Evolutionary conservation across 345 rosid genomes (phyloP), one percentile per base, ranked within the genome.

Genomic region (Lagerstroemia speciosa): DNA sequence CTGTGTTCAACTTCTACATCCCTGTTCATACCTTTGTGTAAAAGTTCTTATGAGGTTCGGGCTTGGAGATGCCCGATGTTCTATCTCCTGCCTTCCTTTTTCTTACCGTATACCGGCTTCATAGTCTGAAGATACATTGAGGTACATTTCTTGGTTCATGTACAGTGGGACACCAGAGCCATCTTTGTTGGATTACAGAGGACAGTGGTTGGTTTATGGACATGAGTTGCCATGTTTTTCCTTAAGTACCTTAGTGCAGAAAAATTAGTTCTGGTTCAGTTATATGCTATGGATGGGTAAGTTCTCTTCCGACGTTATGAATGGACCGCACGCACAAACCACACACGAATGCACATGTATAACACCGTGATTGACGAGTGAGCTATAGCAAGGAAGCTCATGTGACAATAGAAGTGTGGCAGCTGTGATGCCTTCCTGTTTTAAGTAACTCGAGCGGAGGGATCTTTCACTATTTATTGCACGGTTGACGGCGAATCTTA

Each of bases 91-190:
- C 19, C 11, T 45, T 45, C 50, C 15, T 45, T 45, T 19, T 5
- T 45, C 15, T 45, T 2, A 3, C 50, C 15, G 11, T 52, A 6
- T 52, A 6, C 9, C 5, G 57, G 26, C 19, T 19, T n/a, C 57
- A 52, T n/a, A 52, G 27, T 52, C 22, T 52, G 57, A 52, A 52
- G 5, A 20, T 27, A 1, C 19, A 20, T 52, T 7, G 57, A 20
- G 8, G 2, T 52, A 37, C 53, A 46, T 36, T 24, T 45, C 69
- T 10, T 19, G 37, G 69, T 67, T 67, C 37, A 17, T 67, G 69
- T 67, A 67, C 60, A 67, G 69, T 34, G 60, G 69, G n/a, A 67
- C 31, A 31, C 37, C 46, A 31, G 45, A 14, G 29, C 17, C 64
- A 26, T 55, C 48, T 68, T 52, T 52, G 48, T 68, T 68, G 48